These are phyloP conservation scores for Ramaria sp. DNA, from an alignment of 768 basidiomycete genomes.

Conservation along the genomic window DNA sequence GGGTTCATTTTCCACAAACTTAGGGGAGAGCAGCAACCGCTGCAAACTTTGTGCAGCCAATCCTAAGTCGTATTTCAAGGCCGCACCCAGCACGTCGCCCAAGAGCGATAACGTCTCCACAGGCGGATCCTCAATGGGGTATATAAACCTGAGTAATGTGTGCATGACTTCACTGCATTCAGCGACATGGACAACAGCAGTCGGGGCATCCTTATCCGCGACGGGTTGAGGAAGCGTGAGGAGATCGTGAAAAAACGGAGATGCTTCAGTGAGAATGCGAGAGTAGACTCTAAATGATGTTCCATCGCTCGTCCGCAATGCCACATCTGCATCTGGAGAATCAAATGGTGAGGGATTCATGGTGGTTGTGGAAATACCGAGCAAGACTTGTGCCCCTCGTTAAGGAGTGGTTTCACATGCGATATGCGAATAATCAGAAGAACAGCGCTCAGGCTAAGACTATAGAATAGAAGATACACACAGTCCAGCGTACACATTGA, in stretches of 20 bases:
- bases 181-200: background rate
- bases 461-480: too few relatives aligned
- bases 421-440: too few relatives aligned
- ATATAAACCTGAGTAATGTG: background rate
- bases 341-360: constrained; percentile 14
- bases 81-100: constrained; percentile 36
- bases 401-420: too few relatives aligned
- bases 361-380: too few relatives aligned
- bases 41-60: constrained; percentile 40
- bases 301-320: constrained; percentile 28
- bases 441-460: too few relatives aligned
- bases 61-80: constrained; percentile 54
- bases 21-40: constrained; percentile 36
- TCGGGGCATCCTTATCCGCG: background rate
- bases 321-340: constrained; percentile 40
- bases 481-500: background rate
- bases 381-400: too few relatives aligned
- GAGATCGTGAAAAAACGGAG: constrained; percentile 61
- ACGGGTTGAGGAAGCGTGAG: constrained; percentile 50
- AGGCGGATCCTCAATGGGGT: background rate
- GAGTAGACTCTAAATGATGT: constrained; percentile 51
- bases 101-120: constrained; percentile 19
- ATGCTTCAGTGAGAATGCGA: constrained; percentile 50
- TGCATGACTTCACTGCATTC: background rate
- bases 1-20: constrained; percentile 38